Evolutionary conservation across 257 asterid genomes (phyloP).

Genomic region (Rhazya stricta): DNA sequence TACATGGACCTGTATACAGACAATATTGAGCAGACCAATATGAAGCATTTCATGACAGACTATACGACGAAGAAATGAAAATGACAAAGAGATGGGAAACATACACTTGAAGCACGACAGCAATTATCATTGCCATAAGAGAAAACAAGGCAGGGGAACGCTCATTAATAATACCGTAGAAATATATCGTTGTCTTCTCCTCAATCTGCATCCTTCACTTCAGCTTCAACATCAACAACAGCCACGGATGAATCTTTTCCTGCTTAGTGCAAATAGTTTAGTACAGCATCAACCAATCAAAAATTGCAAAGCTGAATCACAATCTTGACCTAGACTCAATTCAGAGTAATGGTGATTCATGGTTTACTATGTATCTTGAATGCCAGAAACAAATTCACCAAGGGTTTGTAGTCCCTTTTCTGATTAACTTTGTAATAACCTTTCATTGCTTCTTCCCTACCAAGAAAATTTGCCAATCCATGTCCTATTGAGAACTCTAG

Average conservation of each 20-base stretch:
- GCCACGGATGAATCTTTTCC: conserved; percentile 47
- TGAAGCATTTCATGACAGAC: not conserved
- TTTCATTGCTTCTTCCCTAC: too few species aligned
- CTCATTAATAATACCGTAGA: not conserved
- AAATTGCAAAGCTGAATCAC: not conserved
- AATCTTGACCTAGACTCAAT: not conserved
- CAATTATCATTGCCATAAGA: not conserved
- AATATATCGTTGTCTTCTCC: conserved; percentile 7
- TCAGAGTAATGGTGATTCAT: not conserved
- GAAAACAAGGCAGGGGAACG: not conserved
- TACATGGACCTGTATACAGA: not conserved
- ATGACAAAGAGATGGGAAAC: not conserved
- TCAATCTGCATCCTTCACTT: conserved; percentile 80
- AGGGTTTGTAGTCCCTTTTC: not conserved
- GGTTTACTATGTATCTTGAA: not conserved
- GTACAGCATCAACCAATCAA: not conserved
- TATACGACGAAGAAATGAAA: not conserved
- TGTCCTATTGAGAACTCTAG: not conserved
- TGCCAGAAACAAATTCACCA: not conserved
- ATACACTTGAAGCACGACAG: too few species aligned
- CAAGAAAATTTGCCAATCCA: not conserved
- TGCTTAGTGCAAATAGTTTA: conserved; percentile 19
- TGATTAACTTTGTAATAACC: too few species aligned
- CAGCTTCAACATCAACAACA: conserved; percentile 87
- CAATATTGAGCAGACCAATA: not conserved